Percentiles rank a stretch among this genome's conserved stretches.
Conservation (phyloP, 1,139 yeast species). For the Debaryomyces sp. region DNA sequence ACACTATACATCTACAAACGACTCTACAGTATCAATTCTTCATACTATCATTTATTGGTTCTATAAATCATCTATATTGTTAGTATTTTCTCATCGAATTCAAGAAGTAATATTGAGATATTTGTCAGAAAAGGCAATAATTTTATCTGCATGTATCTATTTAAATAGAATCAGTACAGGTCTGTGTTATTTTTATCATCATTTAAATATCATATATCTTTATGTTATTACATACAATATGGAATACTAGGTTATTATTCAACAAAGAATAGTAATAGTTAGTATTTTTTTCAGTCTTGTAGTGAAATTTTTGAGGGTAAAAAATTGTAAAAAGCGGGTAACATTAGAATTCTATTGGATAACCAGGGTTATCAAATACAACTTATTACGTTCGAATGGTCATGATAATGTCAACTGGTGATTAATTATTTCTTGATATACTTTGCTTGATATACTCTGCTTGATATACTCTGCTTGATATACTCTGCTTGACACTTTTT, state of each 20-base stretch:
- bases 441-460: too few species aligned
- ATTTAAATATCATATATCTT: conserved; percentile 14
- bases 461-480: conserved; percentile 15
- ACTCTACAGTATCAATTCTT: background rate
- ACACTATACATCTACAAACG: background rate
- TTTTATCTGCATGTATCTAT: conserved; percentile 35
- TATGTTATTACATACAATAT: background rate
- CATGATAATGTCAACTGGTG: conserved; percentile 10
- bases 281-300: background rate
- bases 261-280: background rate
- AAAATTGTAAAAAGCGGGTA: conserved; percentile 4
- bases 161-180: conserved; percentile 54
- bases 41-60: conserved; percentile 2
- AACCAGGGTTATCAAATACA: conserved; percentile 3
- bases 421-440: conserved; percentile 11
- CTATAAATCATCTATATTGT: background rate
- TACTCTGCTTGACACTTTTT: conserved; percentile 13
- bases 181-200: conserved; percentile 60
- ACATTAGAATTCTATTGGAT: background rate
- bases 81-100: conserved; percentile 7
- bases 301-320: background rate
- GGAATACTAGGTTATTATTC: background rate
- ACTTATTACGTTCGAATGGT: conserved; percentile 24
- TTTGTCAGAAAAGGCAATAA: conserved; percentile 34
- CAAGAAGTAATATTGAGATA: background rate